Base-by-base conservation (phyloP, 306 rosid genomes). In the Cyclanthera cordifolia region DNA sequence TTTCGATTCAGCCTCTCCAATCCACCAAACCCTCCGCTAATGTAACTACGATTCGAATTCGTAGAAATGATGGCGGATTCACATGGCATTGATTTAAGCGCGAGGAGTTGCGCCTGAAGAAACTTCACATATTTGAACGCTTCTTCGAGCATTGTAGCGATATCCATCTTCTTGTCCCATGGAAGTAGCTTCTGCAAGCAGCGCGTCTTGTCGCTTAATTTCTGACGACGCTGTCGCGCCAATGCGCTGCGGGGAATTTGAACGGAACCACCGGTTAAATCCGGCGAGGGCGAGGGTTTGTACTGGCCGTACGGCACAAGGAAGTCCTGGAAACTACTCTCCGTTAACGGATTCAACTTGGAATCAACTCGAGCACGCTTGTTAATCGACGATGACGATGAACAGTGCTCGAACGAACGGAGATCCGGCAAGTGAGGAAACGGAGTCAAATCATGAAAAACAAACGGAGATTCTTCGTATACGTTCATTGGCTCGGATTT, bases 131-230 rank as follows among this genome's bases (percentile, higher is more conserved):
- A 93, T 66, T 81, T 83, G 67, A 70, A 82, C n/a, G 95, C 82
- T 48, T 85, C 85, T 53, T 86, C 86, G 0, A 83, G 79, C 69
- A 87, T 84, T 0, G 96, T 83, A 0, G 90, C 88, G 43, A 83
- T 90, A 67, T 87, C 96, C 99, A 93, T 89, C 71, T 87, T 90
- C 72, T 76, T 86, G 78, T 93, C 96, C 88, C 88, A 87, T 0
- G 99, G 99, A 72, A 93, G 81, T 6, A 93, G 84, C 73, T 80
- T 84, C 83, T 86, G 91, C 45, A 90, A 75, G 76, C 91, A 87
- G 21, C 96, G 87, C 0, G 85, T 86, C 80, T 89, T 93, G 64
- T 93, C 98, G 75, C 95, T 81, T 50, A 89, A 79, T 72, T 75
- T 89, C 67, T 86, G 96, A 15, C 96, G 75, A 1, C 96, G 63